Evolutionary conservation across 805 yeast genomes (phyloP).

Genomic region (Tetrapisispora iriomotensis): DNA sequence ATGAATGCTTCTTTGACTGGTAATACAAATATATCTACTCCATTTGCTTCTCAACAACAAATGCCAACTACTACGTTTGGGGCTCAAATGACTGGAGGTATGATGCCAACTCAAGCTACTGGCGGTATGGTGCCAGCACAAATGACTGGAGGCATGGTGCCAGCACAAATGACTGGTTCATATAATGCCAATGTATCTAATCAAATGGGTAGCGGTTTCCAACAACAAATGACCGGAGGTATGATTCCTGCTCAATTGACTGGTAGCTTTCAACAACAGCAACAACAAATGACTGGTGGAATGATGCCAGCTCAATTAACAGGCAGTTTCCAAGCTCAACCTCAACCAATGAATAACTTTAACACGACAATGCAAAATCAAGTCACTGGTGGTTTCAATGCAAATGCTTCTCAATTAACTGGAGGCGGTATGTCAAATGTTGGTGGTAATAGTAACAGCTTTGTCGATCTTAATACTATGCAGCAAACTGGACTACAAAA

Average conservation of each 20-base stretch:
- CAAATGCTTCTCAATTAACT: not conserved
- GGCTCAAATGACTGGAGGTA: not conserved
- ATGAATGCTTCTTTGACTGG: slow-evolving; percentile 2
- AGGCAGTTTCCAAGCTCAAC: not conserved
- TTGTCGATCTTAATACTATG: not conserved
- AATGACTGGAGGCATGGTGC: not conserved
- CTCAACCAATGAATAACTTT: not conserved
- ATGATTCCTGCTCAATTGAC: slow-evolving; percentile 1
- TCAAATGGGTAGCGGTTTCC: too few relatives aligned
- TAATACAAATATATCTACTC: not conserved
- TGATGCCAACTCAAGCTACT: not conserved
- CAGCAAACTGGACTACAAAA: slow-evolving; percentile 2
- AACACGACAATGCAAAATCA: not conserved
- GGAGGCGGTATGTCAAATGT: slow-evolving; percentile 3
- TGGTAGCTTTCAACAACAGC: not conserved
- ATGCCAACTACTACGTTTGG: slow-evolving; percentile 2
- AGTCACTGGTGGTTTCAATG: slow-evolving; percentile 1
- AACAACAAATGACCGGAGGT: not conserved
- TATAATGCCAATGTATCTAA: too few relatives aligned
- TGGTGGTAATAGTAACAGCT: not conserved
- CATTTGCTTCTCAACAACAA: slow-evolving; percentile 1
- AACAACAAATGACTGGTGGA: not conserved
- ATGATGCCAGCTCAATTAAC: not conserved
- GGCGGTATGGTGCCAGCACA: not conserved
- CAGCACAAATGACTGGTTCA: slow-evolving; percentile 1